phyloP scores from a whole-genome alignment of 495 filamentous ascomycete genomes.

The Daldinia childiae region DNA sequence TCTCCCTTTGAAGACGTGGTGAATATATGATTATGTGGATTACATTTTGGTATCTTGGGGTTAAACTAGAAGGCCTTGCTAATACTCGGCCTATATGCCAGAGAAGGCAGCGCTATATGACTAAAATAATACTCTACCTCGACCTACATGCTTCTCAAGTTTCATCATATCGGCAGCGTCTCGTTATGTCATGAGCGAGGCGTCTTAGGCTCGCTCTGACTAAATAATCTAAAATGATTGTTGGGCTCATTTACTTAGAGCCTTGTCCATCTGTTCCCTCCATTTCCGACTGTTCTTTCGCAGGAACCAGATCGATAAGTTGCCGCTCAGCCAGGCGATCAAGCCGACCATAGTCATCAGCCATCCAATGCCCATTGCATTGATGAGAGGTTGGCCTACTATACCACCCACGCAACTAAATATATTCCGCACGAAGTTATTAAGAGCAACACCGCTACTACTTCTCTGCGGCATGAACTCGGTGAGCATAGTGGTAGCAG shows the following conservation, averaged over 20 bases:
- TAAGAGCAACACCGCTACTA: conserved; percentile 81
- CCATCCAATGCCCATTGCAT: conserved; percentile 89
- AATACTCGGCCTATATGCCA: neutral
- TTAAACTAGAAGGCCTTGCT: neutral
- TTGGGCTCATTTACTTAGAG: conserved; percentile 24
- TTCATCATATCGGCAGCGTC: neutral
- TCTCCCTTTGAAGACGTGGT: neutral
- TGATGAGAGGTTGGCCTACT: conserved; percentile 78
- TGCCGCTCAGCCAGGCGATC: conserved; percentile 64
- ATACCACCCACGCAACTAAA: conserved; percentile 81
- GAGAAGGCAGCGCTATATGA: neutral
- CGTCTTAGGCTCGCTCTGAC: neutral
- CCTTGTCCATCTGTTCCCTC: conserved; percentile 73
- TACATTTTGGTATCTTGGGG: neutral
- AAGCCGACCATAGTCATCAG: conserved; percentile 81
- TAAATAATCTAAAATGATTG: neutral
- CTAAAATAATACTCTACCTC: neutral
- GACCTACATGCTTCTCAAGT: neutral
- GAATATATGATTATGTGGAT: neutral
- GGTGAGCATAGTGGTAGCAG: conserved; percentile 82
- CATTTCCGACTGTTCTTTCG: conserved; percentile 70
- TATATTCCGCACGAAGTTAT: conserved; percentile 88
- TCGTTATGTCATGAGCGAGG: conserved; percentile 14
- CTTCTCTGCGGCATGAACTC: conserved; percentile 86
- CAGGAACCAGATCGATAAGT: conserved; percentile 71